Base-by-base conservation (phyloP, 2,329 filamentous ascomycete genomes). In the Botrytis tulipae region DNA sequence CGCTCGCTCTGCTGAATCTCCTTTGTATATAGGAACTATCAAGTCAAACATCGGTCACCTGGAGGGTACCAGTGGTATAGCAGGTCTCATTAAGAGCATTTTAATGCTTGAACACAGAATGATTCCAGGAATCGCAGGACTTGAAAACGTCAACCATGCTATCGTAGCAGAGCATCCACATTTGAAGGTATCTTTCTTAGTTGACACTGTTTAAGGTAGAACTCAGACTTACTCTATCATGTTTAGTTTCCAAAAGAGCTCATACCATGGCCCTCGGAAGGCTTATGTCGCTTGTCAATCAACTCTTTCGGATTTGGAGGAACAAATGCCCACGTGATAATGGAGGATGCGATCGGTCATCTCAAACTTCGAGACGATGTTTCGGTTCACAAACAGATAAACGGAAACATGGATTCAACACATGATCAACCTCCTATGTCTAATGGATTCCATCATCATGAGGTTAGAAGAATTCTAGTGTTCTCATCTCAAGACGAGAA, bases 141-240 rank as follows among this genome's bases (percentile, higher is more conserved):
- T 84, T 57, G 76, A 81, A 25, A 79, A 75, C 16, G 74, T 80
- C 1, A 85, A 85, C 65, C 76, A 80, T 1, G 77, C 78, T 10
- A 80, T 83, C 25, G 67, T 51, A 9, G 68, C 67, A 10, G 74
- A 72, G 37, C 72, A 54, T 51, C 32, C 51, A 20, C n/a, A 69
- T 6, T 22, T 71, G 10, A 46, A 72, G 70, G 70, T 74, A 37
- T 4, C 25, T 32, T 20, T 9, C 18, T n/a, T 9, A 80, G 82
- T 25, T 40, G 18, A 14, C 20, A 16, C 10, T 16, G 16, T 70
- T 18, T 10, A 10, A 14, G n/a, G 32, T 22, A 25, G 3, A 32
- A 48, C 29, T 46, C 0, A 57, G 16, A 44, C 62, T 77, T 75
- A 25, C 59, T 79, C 0, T 80, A 82, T 79, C 4, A 54, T 37